phyloP scores from a whole-genome alignment of 2,329 filamentous ascomycete species.

The Fusarium dlaminii region DNA sequence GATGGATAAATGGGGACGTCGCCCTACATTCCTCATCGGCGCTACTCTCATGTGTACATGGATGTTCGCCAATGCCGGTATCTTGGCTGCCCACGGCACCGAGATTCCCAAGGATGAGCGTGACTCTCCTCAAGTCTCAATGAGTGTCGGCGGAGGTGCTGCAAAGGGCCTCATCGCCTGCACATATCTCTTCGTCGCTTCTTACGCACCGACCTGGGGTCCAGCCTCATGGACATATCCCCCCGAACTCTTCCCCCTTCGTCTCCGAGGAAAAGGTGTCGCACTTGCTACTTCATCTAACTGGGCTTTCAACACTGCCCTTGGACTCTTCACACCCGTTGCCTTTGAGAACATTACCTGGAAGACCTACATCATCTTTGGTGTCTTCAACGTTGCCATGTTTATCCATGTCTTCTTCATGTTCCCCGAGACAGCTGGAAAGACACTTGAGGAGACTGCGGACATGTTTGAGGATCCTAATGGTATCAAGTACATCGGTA shows the following conservation, averaged over 20 bases:
- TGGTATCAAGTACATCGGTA: constrained; percentile 33
- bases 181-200: constrained; percentile 71
- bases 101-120: constrained; percentile 55
- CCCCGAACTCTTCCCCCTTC: constrained; percentile 62
- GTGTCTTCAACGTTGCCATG: constrained; percentile 34
- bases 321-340: constrained; percentile 47
- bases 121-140: constrained; percentile 58
- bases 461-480: constrained; percentile 43
- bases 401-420: constrained; percentile 51
- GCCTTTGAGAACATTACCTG: constrained; percentile 41
- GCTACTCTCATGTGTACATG: constrained; percentile 72
- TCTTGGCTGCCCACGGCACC: constrained; percentile 59
- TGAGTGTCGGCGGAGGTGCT: constrained; percentile 55
- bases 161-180: constrained; percentile 72
- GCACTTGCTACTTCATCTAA: constrained; percentile 58
- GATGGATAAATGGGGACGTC: constrained; percentile 80
- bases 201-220: constrained; percentile 56
- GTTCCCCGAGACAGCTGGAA: constrained; percentile 57
- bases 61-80: constrained; percentile 63
- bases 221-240: constrained; percentile 65
- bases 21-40: constrained; percentile 72
- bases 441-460: constrained; percentile 71
- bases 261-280: constrained; percentile 61
- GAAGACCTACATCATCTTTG: constrained; percentile 36
- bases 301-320: constrained; percentile 54